Conservation (phyloP, 169 alveolate species). For the Plasmodium gaboni region DNA sequence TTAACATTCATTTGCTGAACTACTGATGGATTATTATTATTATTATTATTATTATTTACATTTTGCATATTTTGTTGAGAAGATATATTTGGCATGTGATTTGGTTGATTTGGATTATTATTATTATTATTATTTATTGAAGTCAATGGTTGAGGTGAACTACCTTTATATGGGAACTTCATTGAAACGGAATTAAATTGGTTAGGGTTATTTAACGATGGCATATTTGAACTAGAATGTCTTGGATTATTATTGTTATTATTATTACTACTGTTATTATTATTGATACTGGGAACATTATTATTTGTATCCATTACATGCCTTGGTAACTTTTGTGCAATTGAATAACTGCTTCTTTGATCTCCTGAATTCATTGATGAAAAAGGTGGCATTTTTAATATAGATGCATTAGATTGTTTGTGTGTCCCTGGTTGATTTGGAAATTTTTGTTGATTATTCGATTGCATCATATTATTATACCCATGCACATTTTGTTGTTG, state of each 20-base stretch:
- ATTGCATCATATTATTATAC: conserved; percentile 28
- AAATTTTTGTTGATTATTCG: conserved; percentile 11
- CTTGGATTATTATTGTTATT: conserved; percentile 39
- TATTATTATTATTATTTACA: neutral
- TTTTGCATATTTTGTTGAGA: conserved; percentile 25
- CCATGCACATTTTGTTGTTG: conserved; percentile 50
- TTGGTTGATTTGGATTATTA: neutral
- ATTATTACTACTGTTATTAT: neutral
- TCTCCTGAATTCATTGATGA: conserved; percentile 37
- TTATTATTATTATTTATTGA: neutral
- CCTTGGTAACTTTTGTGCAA: conserved; percentile 47
- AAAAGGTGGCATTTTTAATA: conserved; percentile 53
- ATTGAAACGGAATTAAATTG: conserved; percentile 35
- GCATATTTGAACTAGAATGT: conserved; percentile 2
- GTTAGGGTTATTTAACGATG: conserved; percentile 15
- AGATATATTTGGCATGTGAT: neutral
- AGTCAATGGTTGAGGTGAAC: conserved; percentile 5
- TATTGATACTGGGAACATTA: neutral
- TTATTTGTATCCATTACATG: conserved; percentile 13
- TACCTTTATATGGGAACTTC: conserved; percentile 55
- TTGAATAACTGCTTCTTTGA: conserved; percentile 34
- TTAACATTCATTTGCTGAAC: neutral
- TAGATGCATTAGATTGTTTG: conserved; percentile 46
- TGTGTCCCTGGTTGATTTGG: conserved; percentile 31
- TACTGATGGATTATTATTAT: neutral